Base-by-base conservation (phyloP, 1,284 basidiomycete genomes). In the Cutaneotrichosporon sp. region DNA sequence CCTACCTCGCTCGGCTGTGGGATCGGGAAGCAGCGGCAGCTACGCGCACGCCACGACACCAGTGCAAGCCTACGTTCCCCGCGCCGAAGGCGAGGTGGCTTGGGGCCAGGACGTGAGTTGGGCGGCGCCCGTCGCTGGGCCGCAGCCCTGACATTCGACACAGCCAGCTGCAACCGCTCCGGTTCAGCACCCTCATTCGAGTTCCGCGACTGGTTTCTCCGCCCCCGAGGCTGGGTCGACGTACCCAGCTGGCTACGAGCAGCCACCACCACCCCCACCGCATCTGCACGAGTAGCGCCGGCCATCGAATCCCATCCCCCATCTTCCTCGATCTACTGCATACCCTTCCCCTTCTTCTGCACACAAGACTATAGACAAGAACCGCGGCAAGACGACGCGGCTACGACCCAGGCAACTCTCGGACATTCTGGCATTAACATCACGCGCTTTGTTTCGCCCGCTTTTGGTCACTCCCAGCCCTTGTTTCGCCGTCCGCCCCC, bases 31-130 rank as follows among this genome's bases (percentile, higher is more conserved):
- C 6, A 53, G 58, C 8, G 52, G 62, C 14, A 46, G 53, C 10
- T 64, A 59, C 27, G 50, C 62, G 11, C 56, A 64, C 29, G 42
- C 50, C 16, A 43, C 60, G 8, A 51, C 60, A 22, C 58, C 61
- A n/a, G 61, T 54, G 46, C 58, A 59, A 27, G 29, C 54, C 16
- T 64, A 64, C 24, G 62, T 64, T 10, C 51, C 58, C 18, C 62
- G 59, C 11, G 52, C 62, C 11, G 62, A 64, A 36, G 58, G 55
- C 6, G 64, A 63, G 33, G 59, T 66, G n/a, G 59, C 64, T 9
- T 66, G 64, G 64, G 62, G 64, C 34, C 64, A 62, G 61, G 64
- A 66, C 51, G 64, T 66, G 45, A 66, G 61, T 63, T 63, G 58
- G 61, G 60, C 63, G 34, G 63, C 60, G 50, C 58, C 60, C 24